phyloP scores from a whole-genome alignment of 139 green algal genomes.

The Dunaliella sp. region DNA sequence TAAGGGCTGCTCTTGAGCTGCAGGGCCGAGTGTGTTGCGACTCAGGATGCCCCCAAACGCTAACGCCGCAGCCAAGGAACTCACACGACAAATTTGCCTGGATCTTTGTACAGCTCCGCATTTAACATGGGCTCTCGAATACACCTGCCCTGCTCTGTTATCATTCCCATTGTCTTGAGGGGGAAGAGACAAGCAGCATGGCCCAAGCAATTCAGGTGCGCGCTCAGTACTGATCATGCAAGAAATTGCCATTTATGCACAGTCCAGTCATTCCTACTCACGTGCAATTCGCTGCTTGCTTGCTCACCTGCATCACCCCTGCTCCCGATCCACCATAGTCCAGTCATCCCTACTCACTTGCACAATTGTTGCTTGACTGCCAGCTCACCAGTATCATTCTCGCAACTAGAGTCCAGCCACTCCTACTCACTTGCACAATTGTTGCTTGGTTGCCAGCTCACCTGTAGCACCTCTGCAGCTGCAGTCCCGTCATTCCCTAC shows the following conservation, averaged over 20 bases:
- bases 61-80: too few relatives aligned
- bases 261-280: not conserved
- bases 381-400: not conserved
- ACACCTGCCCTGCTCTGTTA: too few relatives aligned
- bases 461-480: not conserved
- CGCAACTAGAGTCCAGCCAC: not conserved
- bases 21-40: too few relatives aligned
- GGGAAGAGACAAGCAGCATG: not conserved
- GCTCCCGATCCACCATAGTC: conserved; percentile 32
- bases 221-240: not conserved
- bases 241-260: not conserved
- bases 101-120: too few relatives aligned
- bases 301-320: conserved; percentile 64
- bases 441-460: not conserved
- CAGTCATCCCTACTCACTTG: not conserved
- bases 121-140: too few relatives aligned
- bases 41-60: too few relatives aligned
- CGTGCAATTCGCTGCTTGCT: not conserved
- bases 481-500: not conserved
- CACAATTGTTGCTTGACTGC: not conserved
- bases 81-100: too few relatives aligned
- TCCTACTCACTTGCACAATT: not conserved
- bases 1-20: too few relatives aligned
- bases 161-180: too few relatives aligned
- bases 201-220: not conserved